Conservation (phyloP, 805 yeast species). For the Ogataea pignaliae region DNA sequence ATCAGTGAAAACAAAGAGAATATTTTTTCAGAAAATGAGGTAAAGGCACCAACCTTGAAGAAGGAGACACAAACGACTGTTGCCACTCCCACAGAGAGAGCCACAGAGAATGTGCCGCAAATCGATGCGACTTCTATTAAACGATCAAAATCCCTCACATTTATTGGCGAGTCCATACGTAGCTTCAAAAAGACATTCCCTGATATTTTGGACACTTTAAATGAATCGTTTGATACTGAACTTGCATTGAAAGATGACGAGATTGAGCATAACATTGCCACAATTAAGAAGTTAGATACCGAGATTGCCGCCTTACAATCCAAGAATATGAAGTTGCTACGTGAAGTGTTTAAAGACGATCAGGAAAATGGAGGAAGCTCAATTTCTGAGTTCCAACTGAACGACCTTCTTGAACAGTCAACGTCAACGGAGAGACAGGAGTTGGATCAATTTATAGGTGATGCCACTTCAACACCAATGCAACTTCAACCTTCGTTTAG, state of each 20-base stretch:
- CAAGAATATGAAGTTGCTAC: conserved; percentile 17
- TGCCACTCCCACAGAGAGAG: background rate
- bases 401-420: conserved; percentile 8
- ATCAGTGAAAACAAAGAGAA: conserved; percentile 48
- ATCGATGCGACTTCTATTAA: background rate
- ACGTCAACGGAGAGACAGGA: background rate
- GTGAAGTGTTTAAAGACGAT: conserved; percentile 14
- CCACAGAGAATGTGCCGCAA: background rate
- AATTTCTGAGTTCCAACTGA: conserved; percentile 4
- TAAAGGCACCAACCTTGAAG: background rate
- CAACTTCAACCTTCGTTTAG: conserved; percentile 7
- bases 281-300: conserved; percentile 36
- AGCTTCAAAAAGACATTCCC: conserved; percentile 20
- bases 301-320: conserved; percentile 31
- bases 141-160: background rate
- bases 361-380: conserved; percentile 12
- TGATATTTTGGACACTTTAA: conserved; percentile 15
- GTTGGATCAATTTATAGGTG: background rate
- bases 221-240: conserved; percentile 22
- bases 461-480: background rate
- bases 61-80: conserved; percentile 2
- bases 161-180: conserved; percentile 12
- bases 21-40: conserved; percentile 31
- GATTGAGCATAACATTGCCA: conserved; percentile 40
- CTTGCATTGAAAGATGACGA: conserved; percentile 47